Evolutionary conservation across 192 early-diverging fungal species (phyloP).

Genomic region (Coemansia sp.): DNA sequence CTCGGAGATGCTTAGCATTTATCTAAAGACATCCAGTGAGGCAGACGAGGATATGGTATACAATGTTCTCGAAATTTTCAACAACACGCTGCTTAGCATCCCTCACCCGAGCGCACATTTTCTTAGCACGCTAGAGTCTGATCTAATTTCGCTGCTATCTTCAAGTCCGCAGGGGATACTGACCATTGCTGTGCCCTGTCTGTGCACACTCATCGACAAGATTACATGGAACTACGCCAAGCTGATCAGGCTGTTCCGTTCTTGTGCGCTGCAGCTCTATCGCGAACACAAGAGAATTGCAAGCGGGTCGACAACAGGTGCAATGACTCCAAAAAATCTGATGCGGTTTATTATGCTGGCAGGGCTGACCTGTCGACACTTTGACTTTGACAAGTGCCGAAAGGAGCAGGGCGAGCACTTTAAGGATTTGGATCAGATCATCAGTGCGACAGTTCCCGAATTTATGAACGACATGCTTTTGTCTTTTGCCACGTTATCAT

Average conservation of each 20-base stretch:
- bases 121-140: slow-evolving; percentile 57
- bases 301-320: slow-evolving; percentile 7
- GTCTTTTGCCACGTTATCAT: slow-evolving; percentile 37
- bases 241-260: slow-evolving; percentile 56
- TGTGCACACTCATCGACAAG: slow-evolving; percentile 65
- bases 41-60: slow-evolving; percentile 55
- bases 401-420: slow-evolving; percentile 34
- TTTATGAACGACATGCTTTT: slow-evolving; percentile 45
- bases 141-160: slow-evolving; percentile 58
- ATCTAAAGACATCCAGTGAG: slow-evolving; percentile 54
- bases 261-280: slow-evolving; percentile 55
- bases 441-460: slow-evolving; percentile 16
- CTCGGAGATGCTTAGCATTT: slow-evolving; percentile 47
- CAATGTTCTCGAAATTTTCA: slow-evolving; percentile 56
- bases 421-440: slow-evolving; percentile 37
- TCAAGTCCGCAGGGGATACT: slow-evolving; percentile 61
- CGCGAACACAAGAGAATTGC: slow-evolving; percentile 43
- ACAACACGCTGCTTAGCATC: slow-evolving; percentile 44
- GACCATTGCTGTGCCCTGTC: slow-evolving; percentile 64
- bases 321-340: slow-evolving; percentile 44
- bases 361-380: slow-evolving; percentile 69
- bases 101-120: slow-evolving; percentile 57
- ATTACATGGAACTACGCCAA: slow-evolving; percentile 55
- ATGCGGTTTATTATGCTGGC: slow-evolving; percentile 74
- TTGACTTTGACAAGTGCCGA: slow-evolving; percentile 71